These are phyloP conservation scores for Durusdinium trenchii DNA, from an alignment of 73 alveolate species.

Conservation along the genomic window DNA sequence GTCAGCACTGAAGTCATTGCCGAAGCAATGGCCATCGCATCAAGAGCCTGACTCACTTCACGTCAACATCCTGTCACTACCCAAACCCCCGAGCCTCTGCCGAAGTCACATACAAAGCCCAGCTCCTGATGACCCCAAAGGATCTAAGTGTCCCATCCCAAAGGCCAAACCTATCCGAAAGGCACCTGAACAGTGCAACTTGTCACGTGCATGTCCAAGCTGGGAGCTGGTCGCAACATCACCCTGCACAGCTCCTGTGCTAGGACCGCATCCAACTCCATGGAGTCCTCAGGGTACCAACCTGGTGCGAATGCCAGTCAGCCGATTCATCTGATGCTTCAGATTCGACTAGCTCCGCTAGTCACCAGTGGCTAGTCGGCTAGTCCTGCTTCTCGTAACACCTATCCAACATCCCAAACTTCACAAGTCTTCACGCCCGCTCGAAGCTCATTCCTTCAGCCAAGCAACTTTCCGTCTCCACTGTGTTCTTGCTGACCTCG, in stretches of 20 bases:
- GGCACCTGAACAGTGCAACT: too few relatives aligned
- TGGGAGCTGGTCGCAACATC: neutral
- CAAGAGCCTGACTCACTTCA: neutral
- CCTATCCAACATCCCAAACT: neutral
- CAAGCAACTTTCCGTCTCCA: constrained; percentile 23
- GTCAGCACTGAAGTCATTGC: too few relatives aligned
- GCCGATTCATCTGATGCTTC: neutral
- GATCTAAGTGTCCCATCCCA: too few relatives aligned
- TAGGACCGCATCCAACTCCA: constrained; percentile 90
- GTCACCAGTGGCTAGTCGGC: neutral
- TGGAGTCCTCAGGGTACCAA: constrained; percentile 92
- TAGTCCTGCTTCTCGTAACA: neutral
- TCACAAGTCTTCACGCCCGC: neutral
- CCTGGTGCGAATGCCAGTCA: neutral
- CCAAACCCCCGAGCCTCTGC: neutral
- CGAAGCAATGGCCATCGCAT: neutral
- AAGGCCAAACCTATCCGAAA: too few relatives aligned
- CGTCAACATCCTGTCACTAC: neutral
- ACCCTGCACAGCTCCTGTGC: constrained; percentile 51
- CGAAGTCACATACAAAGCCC: neutral
- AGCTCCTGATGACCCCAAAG: constrained; percentile 40
- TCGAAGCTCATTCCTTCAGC: neutral
- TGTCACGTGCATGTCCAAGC: too few relatives aligned
- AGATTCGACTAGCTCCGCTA: neutral
- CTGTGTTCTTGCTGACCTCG: constrained; percentile 51